These are phyloP conservation scores for Oryza coarctata DNA, from an alignment of 176 grass and related monocot genomes.

Conservation along the genomic window DNA sequence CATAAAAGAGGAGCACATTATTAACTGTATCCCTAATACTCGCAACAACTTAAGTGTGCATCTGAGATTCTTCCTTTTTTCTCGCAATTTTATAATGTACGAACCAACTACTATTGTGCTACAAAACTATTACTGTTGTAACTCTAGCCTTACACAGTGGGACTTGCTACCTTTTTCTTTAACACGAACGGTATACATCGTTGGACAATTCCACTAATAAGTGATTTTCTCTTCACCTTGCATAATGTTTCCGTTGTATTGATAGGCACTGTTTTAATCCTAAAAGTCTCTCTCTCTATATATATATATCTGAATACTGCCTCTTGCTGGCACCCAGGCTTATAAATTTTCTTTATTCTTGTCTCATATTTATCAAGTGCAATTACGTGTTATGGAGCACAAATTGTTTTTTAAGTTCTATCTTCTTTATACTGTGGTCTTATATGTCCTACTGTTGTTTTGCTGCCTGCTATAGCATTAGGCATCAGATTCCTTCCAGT, in stretches of 20 bases:
- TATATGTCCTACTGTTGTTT: neutral
- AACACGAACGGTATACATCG: too few species aligned
- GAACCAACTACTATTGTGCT: neutral
- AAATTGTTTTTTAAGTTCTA: neutral
- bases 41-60: neutral
- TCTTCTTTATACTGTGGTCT: neutral
- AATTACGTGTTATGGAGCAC: neutral
- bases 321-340: too few species aligned
- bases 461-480: neutral
- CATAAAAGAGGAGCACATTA: neutral
- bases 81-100: neutral
- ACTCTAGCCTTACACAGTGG: neutral
- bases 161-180: neutral
- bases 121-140: neutral
- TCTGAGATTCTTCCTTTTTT: neutral
- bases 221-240: neutral
- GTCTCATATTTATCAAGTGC: neutral
- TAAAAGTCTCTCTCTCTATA: neutral
- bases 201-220: neutral
- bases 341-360: neutral
- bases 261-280: neutral
- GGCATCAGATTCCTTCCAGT: neutral
- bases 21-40: neutral
- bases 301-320: too few species aligned
- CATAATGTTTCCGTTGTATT: neutral